Percentiles rank a stretch among this genome's conserved stretches.
These are phyloP conservation scores for Blepharisma undulans DNA, from an alignment of 169 alveolate species.

Conservation along the genomic window DNA sequence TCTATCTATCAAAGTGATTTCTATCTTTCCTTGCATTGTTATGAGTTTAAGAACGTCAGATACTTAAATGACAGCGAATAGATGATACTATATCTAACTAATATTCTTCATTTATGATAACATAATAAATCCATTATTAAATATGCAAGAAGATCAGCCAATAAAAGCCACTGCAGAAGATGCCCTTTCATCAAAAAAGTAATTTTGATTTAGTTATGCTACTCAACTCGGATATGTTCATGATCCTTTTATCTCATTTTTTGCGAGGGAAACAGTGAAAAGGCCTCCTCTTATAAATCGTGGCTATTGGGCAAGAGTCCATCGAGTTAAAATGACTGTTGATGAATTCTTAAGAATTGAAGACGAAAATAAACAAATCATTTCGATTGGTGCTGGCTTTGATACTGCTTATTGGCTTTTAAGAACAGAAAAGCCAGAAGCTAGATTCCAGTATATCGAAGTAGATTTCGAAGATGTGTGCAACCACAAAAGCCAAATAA, in stretches of 20 bases:
- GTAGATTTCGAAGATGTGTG: slow-evolving; percentile 70
- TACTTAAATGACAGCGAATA: no score
- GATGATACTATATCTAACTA: no score
- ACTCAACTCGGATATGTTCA: slow-evolving; percentile 51
- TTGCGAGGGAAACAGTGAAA: slow-evolving; percentile 31
- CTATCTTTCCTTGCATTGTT: no score
- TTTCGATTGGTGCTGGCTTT: slow-evolving; percentile 77
- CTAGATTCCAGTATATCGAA: slow-evolving; percentile 49
- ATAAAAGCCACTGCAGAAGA: slow-evolving; percentile 37
- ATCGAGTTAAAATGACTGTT: slow-evolving; percentile 48
- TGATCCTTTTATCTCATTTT: slow-evolving; percentile 46
- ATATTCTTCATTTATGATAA: not conserved
- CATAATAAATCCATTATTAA: not conserved
- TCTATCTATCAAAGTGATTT: no score
- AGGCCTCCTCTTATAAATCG: slow-evolving; percentile 76
- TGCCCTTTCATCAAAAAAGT: slow-evolving; percentile 31
- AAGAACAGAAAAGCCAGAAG: slow-evolving; percentile 43
- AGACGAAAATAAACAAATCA: slow-evolving; percentile 49
- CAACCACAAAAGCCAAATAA: slow-evolving; percentile 49
- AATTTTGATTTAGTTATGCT: slow-evolving; percentile 37
- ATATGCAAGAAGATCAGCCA: slow-evolving; percentile 18
- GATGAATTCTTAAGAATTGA: slow-evolving; percentile 52
- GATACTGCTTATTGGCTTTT: slow-evolving; percentile 69
- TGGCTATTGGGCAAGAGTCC: slow-evolving; percentile 78
- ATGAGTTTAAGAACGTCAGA: no score